These are phyloP conservation scores for Dactylellina sp. DNA, from an alignment of 2,329 filamentous ascomycete species.

Conservation along the genomic window DNA sequence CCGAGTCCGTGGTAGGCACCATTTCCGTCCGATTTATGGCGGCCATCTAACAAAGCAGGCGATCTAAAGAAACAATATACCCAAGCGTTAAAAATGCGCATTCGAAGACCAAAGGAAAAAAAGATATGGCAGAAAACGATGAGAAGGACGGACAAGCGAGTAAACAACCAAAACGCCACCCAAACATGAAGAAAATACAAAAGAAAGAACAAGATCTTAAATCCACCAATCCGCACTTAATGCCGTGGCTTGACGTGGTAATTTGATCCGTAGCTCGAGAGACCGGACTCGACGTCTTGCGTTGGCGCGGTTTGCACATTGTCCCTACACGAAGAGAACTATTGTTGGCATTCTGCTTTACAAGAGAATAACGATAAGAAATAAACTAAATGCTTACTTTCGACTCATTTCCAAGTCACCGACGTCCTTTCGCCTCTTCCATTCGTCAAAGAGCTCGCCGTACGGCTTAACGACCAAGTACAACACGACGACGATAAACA, in stretches of 20 bases:
- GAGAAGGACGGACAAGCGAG: background rate
- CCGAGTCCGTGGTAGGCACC: constrained; percentile 10
- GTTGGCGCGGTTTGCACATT: background rate
- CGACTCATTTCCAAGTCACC: constrained; percentile 41
- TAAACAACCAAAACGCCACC: no score
- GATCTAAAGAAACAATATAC: constrained; percentile 30
- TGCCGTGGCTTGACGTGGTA: background rate
- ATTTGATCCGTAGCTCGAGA: constrained; percentile 18
- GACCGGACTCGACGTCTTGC: constrained; percentile 23
- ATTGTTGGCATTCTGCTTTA: constrained; percentile 25
- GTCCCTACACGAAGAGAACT: constrained; percentile 12
- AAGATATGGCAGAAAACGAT: no score
- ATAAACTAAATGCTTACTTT: constrained; percentile 25
- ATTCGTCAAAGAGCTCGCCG: constrained; percentile 50
- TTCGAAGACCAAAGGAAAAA: background rate
- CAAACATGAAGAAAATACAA: no score
- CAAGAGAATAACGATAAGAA: constrained; percentile 6
- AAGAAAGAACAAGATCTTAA: no score
- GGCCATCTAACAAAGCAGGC: constrained; percentile 19
- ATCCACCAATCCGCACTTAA: background rate
- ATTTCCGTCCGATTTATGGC: background rate
- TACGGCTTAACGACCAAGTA: constrained; percentile 52
- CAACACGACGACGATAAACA: constrained; percentile 63
- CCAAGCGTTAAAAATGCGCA: background rate
- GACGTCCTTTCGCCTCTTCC: constrained; percentile 50